Evolutionary conservation across 2,329 filamentous ascomycete genomes (phyloP), one percentile per base, ranked within the genome.

Genomic region (Nigrospora oryzae): DNA sequence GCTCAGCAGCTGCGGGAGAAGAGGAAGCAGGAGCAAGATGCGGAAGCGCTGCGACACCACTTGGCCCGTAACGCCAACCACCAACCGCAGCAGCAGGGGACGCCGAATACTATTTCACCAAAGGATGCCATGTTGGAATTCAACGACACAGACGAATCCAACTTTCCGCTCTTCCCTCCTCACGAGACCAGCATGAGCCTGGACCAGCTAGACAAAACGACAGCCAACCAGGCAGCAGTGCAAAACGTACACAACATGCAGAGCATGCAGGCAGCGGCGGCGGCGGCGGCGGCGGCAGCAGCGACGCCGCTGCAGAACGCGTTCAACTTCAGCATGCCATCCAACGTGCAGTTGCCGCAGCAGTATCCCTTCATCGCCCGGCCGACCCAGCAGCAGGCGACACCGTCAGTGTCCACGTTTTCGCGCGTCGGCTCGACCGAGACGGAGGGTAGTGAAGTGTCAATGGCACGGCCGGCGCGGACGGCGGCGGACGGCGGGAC

Each of bases 81-180:
- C 36, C 62, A 64, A 35, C 62, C 63, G 35, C 62, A 67, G 33
- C 53, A 74, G 38, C 67, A 71, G 1, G 63, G 72, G 6, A 75
- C 74, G 0, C 74, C 84, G n/a, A 87, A 88, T 64, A 95, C 91
- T 0, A 95, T 98, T 39, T 97, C 91, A 2, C 93, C 91, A 19
- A 94, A 95, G 66, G 91, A 97, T 57, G 87, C 90, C 1, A 67
- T 95, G 48, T 68, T 96, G 41, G 90, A 96, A 48, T 95, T 90
- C 60, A 79, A 84, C 49, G 88, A 93, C 35, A 65, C 72, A 0
- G 86, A 90, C 3, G 81, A 84, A 40, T 67, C 77, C 5, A 80
- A 80, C 47, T 80, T 85, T 55, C 81, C 87, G 12, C 68, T 95
- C 16, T 95, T 95, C 59, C 78, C 86, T 4, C 71, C 77, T 2